Conservation (phyloP, 768 basidiomycete genomes). For the Tremella fuciformis region DNA sequence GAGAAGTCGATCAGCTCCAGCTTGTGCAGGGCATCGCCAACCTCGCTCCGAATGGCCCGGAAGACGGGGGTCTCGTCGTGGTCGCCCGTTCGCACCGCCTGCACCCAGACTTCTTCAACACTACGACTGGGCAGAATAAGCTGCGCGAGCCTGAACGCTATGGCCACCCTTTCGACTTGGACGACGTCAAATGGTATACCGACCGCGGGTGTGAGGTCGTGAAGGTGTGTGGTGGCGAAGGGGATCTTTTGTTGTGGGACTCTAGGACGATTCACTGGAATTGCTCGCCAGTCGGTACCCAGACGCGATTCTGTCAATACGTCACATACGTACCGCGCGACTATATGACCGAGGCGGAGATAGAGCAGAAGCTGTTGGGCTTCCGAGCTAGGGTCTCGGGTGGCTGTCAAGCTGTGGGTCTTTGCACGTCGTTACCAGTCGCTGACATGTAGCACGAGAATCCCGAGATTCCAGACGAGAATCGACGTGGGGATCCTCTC, state of each 20-base stretch:
- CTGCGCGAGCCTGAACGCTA: not conserved
- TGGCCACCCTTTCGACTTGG: not conserved
- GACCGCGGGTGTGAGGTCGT: conserved; percentile 44
- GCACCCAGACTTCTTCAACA: conserved; percentile 26
- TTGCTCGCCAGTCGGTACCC: conserved; percentile 5
- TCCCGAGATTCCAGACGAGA: conserved; percentile 1
- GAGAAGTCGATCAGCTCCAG: conserved; percentile 5
- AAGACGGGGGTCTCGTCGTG: conserved; percentile 45
- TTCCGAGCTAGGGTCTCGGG: conserved; percentile 5
- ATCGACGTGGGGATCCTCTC: not conserved
- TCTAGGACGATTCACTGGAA: conserved; percentile 22
- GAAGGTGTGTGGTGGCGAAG: conserved; percentile 44
- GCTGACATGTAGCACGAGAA: conserved; percentile 6
- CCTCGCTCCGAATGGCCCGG: conserved; percentile 30
- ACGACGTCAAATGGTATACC: conserved; percentile 40
- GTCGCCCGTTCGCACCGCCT: conserved; percentile 23
- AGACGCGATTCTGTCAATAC: conserved; percentile 18
- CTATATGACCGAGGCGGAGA: conserved; percentile 13
- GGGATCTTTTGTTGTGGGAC: conserved; percentile 50
- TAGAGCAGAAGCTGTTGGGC: conserved; percentile 10
- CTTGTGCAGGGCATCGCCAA: conserved; percentile 39
- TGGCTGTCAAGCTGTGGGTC: conserved; percentile 1
- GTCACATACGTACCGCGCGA: conserved; percentile 19
- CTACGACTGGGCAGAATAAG: not conserved
- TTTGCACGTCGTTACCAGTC: not conserved